These are phyloP conservation scores for Triangularia setosa DNA, from an alignment of 2,329 filamentous ascomycete genomes.

Conservation along the genomic window DNA sequence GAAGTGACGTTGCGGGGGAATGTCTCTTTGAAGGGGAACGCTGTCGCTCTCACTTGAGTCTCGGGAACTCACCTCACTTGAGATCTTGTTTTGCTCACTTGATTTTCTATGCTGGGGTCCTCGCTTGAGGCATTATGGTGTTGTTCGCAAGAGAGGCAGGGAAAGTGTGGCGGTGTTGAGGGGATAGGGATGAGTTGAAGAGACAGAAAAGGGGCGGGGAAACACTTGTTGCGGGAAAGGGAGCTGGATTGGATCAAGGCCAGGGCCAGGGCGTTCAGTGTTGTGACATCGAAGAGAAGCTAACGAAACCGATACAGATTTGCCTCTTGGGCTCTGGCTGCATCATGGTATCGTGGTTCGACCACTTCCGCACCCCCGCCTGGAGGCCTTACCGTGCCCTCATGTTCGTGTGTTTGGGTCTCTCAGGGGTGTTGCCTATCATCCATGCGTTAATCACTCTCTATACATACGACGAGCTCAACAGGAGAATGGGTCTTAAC, in stretches of 20 bases:
- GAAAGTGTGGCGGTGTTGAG: neutral
- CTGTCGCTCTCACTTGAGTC: neutral
- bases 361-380: constrained; percentile 75
- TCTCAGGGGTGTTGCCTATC: constrained; percentile 79
- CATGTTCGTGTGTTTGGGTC: constrained; percentile 86
- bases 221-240: neutral
- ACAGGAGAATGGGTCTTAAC: constrained; percentile 70
- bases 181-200: neutral
- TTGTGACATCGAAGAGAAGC: neutral
- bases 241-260: neutral
- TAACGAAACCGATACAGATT: constrained; percentile 54
- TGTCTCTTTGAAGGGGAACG: neutral
- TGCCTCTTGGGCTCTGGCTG: constrained; percentile 73
- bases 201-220: neutral
- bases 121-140: neutral
- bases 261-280: neutral
- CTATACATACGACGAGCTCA: constrained; percentile 64
- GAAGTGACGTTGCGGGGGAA: neutral
- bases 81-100: neutral
- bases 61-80: neutral
- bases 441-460: constrained; percentile 63
- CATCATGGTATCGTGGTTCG: constrained; percentile 70
- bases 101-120: neutral
- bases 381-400: constrained; percentile 81
- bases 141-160: neutral